phyloP scores from a whole-genome alignment of 2,329 filamentous ascomycete species.

The Ascochyta lentis region DNA sequence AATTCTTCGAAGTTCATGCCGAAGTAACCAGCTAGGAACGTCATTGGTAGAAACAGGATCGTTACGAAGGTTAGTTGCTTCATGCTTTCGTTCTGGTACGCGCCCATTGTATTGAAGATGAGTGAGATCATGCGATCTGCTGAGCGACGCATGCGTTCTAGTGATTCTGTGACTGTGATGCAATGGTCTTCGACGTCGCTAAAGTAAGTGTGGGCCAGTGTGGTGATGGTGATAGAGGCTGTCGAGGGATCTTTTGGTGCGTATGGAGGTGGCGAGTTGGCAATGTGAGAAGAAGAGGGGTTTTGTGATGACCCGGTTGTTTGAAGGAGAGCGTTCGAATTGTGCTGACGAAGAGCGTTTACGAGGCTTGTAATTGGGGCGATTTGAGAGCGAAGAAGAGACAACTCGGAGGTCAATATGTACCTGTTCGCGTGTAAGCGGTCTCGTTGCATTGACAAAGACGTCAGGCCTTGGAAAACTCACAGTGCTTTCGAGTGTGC shows the following conservation, averaged over 20 bases:
- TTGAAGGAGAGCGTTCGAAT: slow-evolving; percentile 40
- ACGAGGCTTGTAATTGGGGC: slow-evolving; percentile 84
- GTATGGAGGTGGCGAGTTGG: slow-evolving; percentile 18
- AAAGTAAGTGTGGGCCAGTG: slow-evolving; percentile 82
- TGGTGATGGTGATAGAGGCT: slow-evolving; percentile 75
- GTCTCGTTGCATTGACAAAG: not conserved
- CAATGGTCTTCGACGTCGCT: slow-evolving; percentile 90
- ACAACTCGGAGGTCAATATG: slow-evolving; percentile 79
- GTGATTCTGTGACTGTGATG: slow-evolving; percentile 77
- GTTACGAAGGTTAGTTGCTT: slow-evolving; percentile 86
- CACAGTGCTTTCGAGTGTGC: slow-evolving; percentile 70
- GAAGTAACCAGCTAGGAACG: slow-evolving; percentile 75
- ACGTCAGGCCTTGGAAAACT: not conserved
- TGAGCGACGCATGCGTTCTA: slow-evolving; percentile 80
- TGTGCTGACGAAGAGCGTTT: slow-evolving; percentile 86
- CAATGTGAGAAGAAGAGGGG: slow-evolving; percentile 15
- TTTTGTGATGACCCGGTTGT: slow-evolving; percentile 26
- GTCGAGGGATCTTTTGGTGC: slow-evolving; percentile 35
- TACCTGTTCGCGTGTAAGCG: slow-evolving; percentile 57
- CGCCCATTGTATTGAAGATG: slow-evolving; percentile 91
- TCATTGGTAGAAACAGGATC: slow-evolving; percentile 86
- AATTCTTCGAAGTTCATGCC: slow-evolving; percentile 69
- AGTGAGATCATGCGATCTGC: slow-evolving; percentile 80
- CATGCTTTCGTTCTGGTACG: slow-evolving; percentile 89
- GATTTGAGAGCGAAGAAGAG: slow-evolving; percentile 81